These are phyloP conservation scores for Podospora tetraspora DNA, from an alignment of 495 filamentous ascomycete species.

Conservation along the genomic window DNA sequence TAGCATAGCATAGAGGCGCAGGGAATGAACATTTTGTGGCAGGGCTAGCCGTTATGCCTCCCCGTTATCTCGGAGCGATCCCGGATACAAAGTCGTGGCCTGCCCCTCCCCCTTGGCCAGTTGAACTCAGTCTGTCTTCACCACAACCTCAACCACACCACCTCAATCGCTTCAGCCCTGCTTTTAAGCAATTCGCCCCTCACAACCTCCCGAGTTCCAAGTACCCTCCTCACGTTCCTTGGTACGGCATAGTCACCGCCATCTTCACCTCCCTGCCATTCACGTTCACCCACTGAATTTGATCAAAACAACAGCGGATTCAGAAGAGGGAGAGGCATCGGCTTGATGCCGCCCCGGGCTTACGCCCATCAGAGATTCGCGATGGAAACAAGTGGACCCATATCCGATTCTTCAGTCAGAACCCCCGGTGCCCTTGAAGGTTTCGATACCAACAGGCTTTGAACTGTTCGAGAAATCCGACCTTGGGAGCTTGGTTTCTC, in stretches of 20 bases:
- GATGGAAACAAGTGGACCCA: background rate
- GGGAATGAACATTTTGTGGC: background rate
- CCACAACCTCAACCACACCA: background rate
- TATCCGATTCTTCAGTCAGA: background rate
- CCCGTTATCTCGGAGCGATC: background rate
- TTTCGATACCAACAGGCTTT: background rate
- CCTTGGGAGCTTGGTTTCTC: no score
- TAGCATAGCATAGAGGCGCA: background rate
- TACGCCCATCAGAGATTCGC: background rate
- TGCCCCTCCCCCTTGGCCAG: background rate
- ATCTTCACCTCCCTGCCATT: background rate
- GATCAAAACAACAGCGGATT: background rate
- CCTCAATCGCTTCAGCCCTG: background rate
- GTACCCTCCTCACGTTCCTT: background rate
- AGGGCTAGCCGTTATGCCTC: background rate
- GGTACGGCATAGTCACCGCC: background rate
- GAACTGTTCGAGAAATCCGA: background rate
- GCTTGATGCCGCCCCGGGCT: background rate
- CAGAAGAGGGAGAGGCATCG: background rate
- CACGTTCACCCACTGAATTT: background rate
- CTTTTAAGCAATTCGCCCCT: background rate
- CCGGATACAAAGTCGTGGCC: background rate
- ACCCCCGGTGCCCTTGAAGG: background rate
- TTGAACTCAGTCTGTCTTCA: background rate
- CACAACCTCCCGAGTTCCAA: background rate